Conservation (phyloP, 2,329 filamentous ascomycete genomes). For the Colletotrichum falcatum region DNA sequence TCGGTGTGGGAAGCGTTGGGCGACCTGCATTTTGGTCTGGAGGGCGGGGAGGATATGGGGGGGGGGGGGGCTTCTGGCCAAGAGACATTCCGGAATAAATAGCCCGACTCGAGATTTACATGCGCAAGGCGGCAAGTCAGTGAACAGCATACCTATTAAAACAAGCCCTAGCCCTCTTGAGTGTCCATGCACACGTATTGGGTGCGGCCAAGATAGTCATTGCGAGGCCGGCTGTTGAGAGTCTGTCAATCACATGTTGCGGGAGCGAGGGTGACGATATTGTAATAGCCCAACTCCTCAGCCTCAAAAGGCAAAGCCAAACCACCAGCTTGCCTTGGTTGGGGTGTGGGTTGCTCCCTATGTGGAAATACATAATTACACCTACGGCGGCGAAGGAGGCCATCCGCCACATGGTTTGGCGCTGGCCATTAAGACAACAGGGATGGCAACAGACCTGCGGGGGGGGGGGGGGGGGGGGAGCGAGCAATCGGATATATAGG, state of each 20-base stretch:
- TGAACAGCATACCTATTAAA: background rate
- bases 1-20: background rate
- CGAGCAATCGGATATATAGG: background rate
- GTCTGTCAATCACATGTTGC: background rate
- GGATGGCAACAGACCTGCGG: constrained; percentile 6
- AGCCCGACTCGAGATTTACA: background rate
- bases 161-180: too few relatives aligned
- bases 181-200: background rate
- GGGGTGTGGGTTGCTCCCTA: background rate
- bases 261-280: background rate
- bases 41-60: background rate
- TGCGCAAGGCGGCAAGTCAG: background rate
- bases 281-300: too few relatives aligned
- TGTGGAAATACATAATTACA: too few relatives aligned
- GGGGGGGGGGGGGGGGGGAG: too few relatives aligned
- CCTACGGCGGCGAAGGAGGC: background rate
- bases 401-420: background rate
- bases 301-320: background rate
- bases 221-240: background rate
- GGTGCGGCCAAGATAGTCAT: background rate
- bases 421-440: background rate
- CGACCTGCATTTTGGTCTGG: background rate
- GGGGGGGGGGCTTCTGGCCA: background rate
- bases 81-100: background rate
- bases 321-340: background rate